A percentile compares a stretch with the other conserved stretches of the same genome.
Evolutionary conservation across 345 rosid genomes (phyloP).

Genomic region (Passiflora organensis): DNA sequence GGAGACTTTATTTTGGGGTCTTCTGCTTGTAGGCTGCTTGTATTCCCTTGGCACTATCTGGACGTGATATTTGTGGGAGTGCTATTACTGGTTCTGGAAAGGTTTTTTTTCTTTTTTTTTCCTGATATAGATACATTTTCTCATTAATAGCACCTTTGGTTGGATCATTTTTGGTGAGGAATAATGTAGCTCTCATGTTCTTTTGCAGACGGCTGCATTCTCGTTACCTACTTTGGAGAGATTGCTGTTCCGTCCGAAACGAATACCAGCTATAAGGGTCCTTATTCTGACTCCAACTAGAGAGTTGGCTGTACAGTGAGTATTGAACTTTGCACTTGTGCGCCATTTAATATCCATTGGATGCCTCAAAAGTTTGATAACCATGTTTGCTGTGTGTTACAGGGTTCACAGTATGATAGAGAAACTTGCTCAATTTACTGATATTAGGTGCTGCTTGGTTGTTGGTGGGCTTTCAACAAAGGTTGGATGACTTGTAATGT

Average conservation of each 20-base stretch:
- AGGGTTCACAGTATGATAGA: conserved; percentile 70
- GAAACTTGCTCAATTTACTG: conserved; percentile 82
- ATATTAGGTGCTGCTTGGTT: conserved; percentile 81
- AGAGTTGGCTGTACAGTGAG: conserved; percentile 94
- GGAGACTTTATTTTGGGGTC: background rate
- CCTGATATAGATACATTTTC: background rate
- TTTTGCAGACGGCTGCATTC: conserved; percentile 81
- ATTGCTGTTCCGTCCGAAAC: conserved; percentile 80
- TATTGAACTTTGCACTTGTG: background rate
- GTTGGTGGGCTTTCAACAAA: conserved; percentile 91
- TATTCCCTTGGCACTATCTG: conserved; percentile 76
- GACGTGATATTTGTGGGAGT: conserved; percentile 96
- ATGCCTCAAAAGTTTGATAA: background rate
- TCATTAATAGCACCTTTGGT: background rate
- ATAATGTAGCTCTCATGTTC: background rate
- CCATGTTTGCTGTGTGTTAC: conserved; percentile 10
- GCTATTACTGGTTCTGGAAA: conserved; percentile 98
- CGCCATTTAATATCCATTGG: background rate
- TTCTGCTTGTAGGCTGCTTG: conserved; percentile 71
- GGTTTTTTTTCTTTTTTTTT: conserved; percentile 35
- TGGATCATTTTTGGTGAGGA: too few species aligned
- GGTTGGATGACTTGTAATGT: conserved; percentile 35
- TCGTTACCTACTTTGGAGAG: conserved; percentile 90
- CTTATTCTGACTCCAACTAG: conserved; percentile 94
- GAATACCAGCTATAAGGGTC: conserved; percentile 71